Conservation (phyloP, 2,329 filamentous ascomycete genomes). For the Aureobasidium melanogenum region DNA sequence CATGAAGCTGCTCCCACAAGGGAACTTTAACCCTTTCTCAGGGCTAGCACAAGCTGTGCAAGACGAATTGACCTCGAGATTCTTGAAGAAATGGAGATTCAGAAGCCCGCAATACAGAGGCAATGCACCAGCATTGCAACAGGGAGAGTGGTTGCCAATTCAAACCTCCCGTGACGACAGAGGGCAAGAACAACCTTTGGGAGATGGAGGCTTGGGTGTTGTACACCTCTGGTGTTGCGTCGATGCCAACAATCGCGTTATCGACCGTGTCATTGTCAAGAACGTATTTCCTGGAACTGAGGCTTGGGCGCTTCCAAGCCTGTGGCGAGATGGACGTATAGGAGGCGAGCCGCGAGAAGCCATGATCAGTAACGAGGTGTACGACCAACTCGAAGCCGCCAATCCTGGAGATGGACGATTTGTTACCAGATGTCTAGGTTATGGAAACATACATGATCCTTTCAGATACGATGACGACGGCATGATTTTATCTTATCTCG, state of each 20-base stretch:
- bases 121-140: background rate
- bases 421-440: background rate
- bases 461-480: background rate
- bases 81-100: background rate
- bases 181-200: background rate
- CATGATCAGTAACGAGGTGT: background rate
- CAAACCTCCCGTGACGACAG: background rate
- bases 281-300: background rate
- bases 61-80: background rate
- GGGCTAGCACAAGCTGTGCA: background rate
- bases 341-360: background rate
- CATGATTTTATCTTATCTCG: background rate
- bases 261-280: background rate
- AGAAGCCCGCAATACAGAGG: background rate
- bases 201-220: background rate
- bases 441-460: background rate
- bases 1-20: background rate
- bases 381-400: background rate
- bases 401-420: background rate
- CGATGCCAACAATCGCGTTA: background rate
- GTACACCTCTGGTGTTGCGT: background rate
- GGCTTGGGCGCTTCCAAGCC: background rate
- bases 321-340: background rate
- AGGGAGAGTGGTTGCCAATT: background rate
- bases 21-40: background rate